Percentiles rank a stretch among this genome's conserved stretches.
phyloP scores from a whole-genome alignment of 257 asterid species.

The Forsythia suspensa region DNA sequence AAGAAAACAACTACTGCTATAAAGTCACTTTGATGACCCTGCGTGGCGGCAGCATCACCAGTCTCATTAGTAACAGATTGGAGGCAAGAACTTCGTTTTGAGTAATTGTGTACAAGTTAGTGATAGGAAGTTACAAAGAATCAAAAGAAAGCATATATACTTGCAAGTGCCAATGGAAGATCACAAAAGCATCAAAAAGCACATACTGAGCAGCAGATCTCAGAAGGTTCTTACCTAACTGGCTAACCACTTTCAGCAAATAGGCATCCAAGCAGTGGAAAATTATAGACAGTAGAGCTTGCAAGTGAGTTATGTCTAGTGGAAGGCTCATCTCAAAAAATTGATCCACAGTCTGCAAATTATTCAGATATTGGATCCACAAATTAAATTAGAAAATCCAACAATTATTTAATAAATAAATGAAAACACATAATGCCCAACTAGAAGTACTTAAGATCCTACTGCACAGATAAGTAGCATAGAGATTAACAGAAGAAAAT shows the following conservation, averaged over 20 bases:
- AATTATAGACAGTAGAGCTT: constrained; percentile 85
- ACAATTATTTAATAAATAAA: constrained; percentile 5
- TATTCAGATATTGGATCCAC: constrained; percentile 27
- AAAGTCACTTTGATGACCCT: background rate
- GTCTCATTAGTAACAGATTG: background rate
- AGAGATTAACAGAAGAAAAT: background rate
- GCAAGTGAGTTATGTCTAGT: constrained; percentile 90
- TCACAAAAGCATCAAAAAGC: background rate
- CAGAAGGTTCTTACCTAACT: constrained; percentile 56
- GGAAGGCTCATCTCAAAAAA: constrained; percentile 88
- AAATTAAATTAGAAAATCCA: constrained; percentile 17
- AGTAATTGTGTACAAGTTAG: background rate
- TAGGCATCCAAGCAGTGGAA: constrained; percentile 92
- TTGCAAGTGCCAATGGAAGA: background rate
- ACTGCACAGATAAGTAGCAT: constrained; percentile 17
- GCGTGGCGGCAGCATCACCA: background rate
- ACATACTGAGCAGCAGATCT: background rate
- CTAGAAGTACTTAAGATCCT: constrained; percentile 9
- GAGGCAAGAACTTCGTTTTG: background rate
- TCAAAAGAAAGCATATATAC: background rate
- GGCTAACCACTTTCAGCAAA: constrained; percentile 65
- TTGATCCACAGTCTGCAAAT: constrained; percentile 93
- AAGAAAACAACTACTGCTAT: background rate
- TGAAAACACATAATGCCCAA: constrained; percentile 1
- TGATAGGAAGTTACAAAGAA: background rate